Evolutionary conservation across 305 asterid genomes (phyloP).

Genomic region (Galium porrigens): DNA sequence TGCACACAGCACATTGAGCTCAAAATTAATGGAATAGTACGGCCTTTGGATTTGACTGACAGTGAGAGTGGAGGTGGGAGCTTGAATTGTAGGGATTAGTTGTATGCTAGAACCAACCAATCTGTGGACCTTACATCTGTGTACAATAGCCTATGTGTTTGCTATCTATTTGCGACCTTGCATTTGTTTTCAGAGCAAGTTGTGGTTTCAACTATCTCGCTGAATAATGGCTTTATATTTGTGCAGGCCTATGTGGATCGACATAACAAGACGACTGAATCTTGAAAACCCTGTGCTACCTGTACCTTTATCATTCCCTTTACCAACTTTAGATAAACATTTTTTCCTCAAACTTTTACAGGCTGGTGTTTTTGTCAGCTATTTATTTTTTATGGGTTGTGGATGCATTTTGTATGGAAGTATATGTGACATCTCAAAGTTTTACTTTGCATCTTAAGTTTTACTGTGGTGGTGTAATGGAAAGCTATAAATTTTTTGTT

Average conservation of each 20-base stretch:
- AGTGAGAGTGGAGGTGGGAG: not conserved
- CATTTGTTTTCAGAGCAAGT: not conserved
- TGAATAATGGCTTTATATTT: conserved; percentile 4
- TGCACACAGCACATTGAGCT: not conserved
- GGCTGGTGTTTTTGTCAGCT: not conserved
- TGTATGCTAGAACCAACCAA: not conserved
- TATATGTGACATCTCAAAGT: not conserved
- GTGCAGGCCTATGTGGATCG: conserved; percentile 82
- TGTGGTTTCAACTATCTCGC: conserved; percentile 4
- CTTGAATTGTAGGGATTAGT: not conserved
- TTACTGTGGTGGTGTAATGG: not conserved
- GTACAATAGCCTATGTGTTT: not conserved
- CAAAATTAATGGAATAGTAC: not conserved
- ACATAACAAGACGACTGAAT: conserved; percentile 39
- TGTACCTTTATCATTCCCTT: not conserved
- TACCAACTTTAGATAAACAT: conserved; percentile 1
- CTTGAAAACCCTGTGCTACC: conserved; percentile 20
- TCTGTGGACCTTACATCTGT: not conserved
- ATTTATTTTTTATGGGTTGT: not conserved
- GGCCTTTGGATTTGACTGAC: not conserved
- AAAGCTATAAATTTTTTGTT: too few relatives aligned
- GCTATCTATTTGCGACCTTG: not conserved
- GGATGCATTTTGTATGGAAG: not conserved
- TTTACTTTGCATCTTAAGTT: not conserved
- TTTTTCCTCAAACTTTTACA: not conserved